Conservation (phyloP, 2,329 filamentous ascomycete species). For the Talaromyces sp. region DNA sequence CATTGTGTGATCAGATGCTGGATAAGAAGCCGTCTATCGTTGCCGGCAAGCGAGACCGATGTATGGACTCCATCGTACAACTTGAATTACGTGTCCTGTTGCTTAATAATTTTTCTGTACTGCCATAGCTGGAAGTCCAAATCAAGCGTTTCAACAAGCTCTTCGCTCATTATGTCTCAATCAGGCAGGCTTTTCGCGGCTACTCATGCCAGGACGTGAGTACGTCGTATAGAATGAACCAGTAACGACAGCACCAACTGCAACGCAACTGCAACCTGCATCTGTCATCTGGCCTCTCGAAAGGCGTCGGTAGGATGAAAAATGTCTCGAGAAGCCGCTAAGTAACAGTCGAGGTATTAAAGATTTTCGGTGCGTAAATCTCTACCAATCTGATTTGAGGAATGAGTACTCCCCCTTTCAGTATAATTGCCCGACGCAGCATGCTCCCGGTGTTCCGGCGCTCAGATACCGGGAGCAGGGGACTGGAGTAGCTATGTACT, state of each 20-base stretch:
- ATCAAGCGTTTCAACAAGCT: not conserved
- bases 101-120: not conserved
- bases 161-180: not conserved
- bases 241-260: not conserved
- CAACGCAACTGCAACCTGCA: not conserved
- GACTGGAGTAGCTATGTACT: not conserved
- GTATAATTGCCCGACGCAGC: not conserved
- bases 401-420: not conserved
- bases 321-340: too few relatives aligned
- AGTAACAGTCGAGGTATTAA: not conserved
- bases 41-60: not conserved
- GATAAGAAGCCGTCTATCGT: not conserved
- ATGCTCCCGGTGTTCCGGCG: too few relatives aligned
- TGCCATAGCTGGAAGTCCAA: not conserved
- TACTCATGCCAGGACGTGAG: not conserved
- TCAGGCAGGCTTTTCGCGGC: not conserved
- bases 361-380: too few relatives aligned
- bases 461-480: not conserved
- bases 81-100: not conserved
- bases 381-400: too few relatives aligned
- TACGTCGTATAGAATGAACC: not conserved
- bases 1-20: too few relatives aligned
- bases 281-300: not conserved
- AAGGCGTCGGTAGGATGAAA: not conserved
- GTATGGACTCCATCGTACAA: not conserved